These are phyloP conservation scores for Fusarium beomiforme DNA, from an alignment of 2,329 filamentous ascomycete species.

Conservation along the genomic window DNA sequence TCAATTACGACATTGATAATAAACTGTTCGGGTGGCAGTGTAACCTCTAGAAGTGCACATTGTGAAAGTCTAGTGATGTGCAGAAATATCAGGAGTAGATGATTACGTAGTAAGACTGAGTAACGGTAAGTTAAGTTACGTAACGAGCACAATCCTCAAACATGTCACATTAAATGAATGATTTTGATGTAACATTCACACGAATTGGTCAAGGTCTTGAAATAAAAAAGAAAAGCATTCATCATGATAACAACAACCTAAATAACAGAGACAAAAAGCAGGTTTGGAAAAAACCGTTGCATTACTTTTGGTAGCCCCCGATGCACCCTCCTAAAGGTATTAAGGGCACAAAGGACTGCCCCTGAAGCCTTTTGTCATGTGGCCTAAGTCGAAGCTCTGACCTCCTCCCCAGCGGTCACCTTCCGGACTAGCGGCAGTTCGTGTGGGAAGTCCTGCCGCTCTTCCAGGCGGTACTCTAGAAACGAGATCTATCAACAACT, in stretches of 20 bases:
- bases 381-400: conserved; percentile 45
- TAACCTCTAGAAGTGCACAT: background rate
- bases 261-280: conserved; percentile 51
- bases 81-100: background rate
- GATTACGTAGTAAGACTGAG: background rate
- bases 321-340: conserved; percentile 48
- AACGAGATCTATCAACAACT: conserved; percentile 55
- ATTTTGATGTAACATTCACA: background rate
- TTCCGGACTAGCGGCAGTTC: conserved; percentile 42
- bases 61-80: no score
- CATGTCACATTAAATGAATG: background rate
- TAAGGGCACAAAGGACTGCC: conserved; percentile 53
- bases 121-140: background rate
- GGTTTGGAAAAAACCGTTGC: conserved; percentile 48
- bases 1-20: conserved; percentile 26
- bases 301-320: conserved; percentile 56
- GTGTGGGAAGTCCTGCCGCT: conserved; percentile 21
- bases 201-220: background rate
- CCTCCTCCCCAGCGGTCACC: conserved; percentile 46
- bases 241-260: conserved; percentile 51
- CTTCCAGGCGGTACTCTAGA: conserved; percentile 49
- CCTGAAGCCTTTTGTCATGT: conserved; percentile 50
- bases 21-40: background rate
- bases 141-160: background rate
- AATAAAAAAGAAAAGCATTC: conserved; percentile 41